phyloP scores from a whole-genome alignment of 805 yeast genomes.

The Scheffersomyces stipitis region DNA sequence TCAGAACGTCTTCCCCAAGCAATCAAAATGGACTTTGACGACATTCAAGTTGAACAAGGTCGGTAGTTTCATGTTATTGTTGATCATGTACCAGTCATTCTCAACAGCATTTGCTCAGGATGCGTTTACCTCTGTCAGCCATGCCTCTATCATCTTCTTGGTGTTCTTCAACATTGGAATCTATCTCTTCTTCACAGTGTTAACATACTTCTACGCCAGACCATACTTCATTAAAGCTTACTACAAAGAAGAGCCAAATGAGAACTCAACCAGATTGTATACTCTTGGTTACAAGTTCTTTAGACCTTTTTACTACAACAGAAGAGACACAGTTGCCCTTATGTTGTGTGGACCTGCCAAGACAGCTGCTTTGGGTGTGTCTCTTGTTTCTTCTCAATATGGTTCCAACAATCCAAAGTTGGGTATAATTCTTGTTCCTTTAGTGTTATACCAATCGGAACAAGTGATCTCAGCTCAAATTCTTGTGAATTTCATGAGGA shows the following conservation, averaged over 20 bases:
- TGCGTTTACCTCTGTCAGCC: slow-evolving; percentile 71
- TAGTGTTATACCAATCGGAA: slow-evolving; percentile 83
- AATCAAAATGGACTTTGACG: slow-evolving; percentile 57
- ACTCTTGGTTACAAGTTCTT: slow-evolving; percentile 42
- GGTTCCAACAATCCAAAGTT: slow-evolving; percentile 59
- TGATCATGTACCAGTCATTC: slow-evolving; percentile 77
- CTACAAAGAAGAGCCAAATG: slow-evolving; percentile 49
- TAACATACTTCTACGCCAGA: slow-evolving; percentile 62
- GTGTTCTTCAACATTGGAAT: slow-evolving; percentile 83
- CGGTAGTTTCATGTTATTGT: slow-evolving; percentile 74
- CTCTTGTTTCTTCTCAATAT: slow-evolving; percentile 77
- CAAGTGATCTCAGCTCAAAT: slow-evolving; percentile 83
- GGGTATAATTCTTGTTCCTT: slow-evolving; percentile 74
- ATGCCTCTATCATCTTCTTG: slow-evolving; percentile 67
- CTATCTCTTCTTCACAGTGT: slow-evolving; percentile 69
- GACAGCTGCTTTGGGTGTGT: slow-evolving; percentile 90
- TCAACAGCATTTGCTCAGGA: slow-evolving; percentile 84
- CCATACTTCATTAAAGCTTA: slow-evolving; percentile 49
- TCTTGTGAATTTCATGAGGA: slow-evolving; percentile 61
- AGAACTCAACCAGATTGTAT: slow-evolving; percentile 46
- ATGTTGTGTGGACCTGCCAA: slow-evolving; percentile 92
- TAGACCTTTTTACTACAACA: slow-evolving; percentile 68
- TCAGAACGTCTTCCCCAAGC: slow-evolving; percentile 67
- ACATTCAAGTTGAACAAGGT: slow-evolving; percentile 66
- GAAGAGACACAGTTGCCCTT: slow-evolving; percentile 72